Evolutionary conservation across 2,329 filamentous ascomycete genomes (phyloP), one percentile per base, ranked within the genome.

Genomic region (Alternaria triticina): DNA sequence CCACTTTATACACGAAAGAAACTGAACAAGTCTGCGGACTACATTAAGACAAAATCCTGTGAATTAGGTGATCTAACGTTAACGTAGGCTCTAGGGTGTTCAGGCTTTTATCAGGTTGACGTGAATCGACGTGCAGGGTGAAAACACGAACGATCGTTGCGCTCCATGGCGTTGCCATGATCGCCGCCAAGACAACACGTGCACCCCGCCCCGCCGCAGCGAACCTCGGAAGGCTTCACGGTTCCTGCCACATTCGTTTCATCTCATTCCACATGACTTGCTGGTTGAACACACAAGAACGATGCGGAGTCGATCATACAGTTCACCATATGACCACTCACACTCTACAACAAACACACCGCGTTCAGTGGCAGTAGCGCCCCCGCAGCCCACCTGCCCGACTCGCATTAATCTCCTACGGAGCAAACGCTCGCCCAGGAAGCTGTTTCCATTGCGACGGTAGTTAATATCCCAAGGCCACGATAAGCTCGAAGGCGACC

Each of bases 381-480:
- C 25, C 54, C 49, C 23, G 12, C 57, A 61, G 47, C 52, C 46
- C 54, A 77, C 73, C 74, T 77, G 71, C 74, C 74, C 40, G 62
- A 71, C 68, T 63, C 33, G 71, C 69, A 59, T 57, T 71, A 70
- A 74, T 60, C 61, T 62, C 58, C 30, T 25, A 61, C 73, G 71
- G 73, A 55, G 66, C 67, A 64, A 65, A 57, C 51, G 60, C 70
- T 69, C 61, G 61, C 67, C 68, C 59, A 56, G 71, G 72, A 71
- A 72, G 70, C 64, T 74, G 65, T 28, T 33, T 61, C 52, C 68
- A 67, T 25, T 30, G 33, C 23, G 57, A 51, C 55, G 68, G 69
- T 56, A 57, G 44, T 73, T 75, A 77, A 77, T 77, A 71, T 76
- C 66, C 61, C 50, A 20, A 49, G 47, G 55, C 49, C 59, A 69